These are phyloP conservation scores for Corinectria fuckeliana DNA, from an alignment of 2,329 filamentous ascomycete species.

Conservation along the genomic window DNA sequence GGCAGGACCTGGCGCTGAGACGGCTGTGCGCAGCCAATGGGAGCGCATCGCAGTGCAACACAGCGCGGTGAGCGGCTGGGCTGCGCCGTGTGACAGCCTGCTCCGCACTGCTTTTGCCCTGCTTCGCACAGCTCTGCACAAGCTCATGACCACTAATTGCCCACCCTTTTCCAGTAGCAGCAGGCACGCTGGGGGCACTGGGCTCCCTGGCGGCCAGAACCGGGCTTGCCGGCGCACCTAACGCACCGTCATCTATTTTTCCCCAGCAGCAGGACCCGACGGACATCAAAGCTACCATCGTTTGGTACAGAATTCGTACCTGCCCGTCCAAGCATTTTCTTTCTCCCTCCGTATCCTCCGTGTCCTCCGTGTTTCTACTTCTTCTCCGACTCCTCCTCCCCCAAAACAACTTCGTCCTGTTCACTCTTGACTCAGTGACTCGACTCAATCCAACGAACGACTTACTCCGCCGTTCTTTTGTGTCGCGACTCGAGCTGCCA, in stretches of 20 bases:
- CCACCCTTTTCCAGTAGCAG: conserved; percentile 29
- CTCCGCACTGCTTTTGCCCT: conserved; percentile 27
- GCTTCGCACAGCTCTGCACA: conserved; percentile 9
- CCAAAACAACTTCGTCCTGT: conserved; percentile 21
- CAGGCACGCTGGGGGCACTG: conserved; percentile 20
- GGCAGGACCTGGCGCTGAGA: conserved; percentile 1
- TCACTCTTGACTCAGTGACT: conserved; percentile 21
- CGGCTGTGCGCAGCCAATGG: conserved; percentile 9
- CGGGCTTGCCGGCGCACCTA: conserved; percentile 36
- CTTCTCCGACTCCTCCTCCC: conserved; percentile 20
- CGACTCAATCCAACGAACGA: conserved; percentile 46
- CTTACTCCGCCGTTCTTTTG: conserved; percentile 59
- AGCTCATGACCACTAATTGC: conserved; percentile 17
- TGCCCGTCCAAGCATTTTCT: conserved; percentile 30
- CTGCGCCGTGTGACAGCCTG: conserved; percentile 22
- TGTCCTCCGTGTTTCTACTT: conserved; percentile 14
- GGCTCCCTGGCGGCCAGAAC: conserved; percentile 34
- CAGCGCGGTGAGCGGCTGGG: conserved; percentile 29
- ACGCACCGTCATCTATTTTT: conserved; percentile 38
- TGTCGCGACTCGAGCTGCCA: conserved; percentile 41
- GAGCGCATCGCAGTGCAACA: conserved; percentile 6
- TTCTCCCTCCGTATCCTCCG: conserved; percentile 26
- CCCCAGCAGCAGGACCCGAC: conserved; percentile 20
- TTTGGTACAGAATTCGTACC: conserved; percentile 18
- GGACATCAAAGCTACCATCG: conserved; percentile 38